Conservation (phyloP, 495 filamentous ascomycete species). For the Stereocaulon alpinum region DNA sequence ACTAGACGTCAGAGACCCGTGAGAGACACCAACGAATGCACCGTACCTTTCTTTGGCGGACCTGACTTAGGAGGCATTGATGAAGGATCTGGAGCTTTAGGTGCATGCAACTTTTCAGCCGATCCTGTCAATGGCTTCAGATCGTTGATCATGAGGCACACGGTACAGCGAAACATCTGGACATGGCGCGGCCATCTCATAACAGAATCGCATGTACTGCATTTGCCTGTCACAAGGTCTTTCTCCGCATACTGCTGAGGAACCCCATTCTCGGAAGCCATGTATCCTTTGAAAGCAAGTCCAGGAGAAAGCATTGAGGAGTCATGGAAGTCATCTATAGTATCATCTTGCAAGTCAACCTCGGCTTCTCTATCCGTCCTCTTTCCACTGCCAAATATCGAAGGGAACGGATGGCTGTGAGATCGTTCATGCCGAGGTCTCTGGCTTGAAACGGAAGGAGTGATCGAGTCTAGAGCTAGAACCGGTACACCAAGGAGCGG, state of each 20-base stretch:
- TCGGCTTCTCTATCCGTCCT: constrained; percentile 41
- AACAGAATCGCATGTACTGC: constrained; percentile 71
- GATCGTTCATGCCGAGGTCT: constrained; percentile 52
- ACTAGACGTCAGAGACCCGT: constrained; percentile 5
- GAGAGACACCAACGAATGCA: neutral
- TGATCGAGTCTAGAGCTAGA: constrained; percentile 14
- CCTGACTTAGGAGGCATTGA: constrained; percentile 10
- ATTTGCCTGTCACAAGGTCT: constrained; percentile 56
- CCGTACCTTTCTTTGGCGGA: constrained; percentile 13
- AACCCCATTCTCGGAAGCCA: constrained; percentile 30
- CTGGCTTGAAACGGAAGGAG: constrained; percentile 5
- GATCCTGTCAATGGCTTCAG: constrained; percentile 40
- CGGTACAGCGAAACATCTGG: constrained; percentile 69
- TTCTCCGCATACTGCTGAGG: constrained; percentile 25
- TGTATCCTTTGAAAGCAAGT: neutral
- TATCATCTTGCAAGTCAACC: constrained; percentile 31
- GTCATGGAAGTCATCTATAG: constrained; percentile 1
- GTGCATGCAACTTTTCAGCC: constrained; percentile 16
- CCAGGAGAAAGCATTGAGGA: neutral
- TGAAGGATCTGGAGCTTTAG: constrained; percentile 18
- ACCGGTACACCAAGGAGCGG: constrained; percentile 28
- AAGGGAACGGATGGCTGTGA: constrained; percentile 66
- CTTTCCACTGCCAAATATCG: constrained; percentile 42
- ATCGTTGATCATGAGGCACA: constrained; percentile 83
- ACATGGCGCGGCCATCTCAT: constrained; percentile 75